phyloP scores from a whole-genome alignment of 192 early-diverging fungal genomes.

The Backusella morwellensis region DNA sequence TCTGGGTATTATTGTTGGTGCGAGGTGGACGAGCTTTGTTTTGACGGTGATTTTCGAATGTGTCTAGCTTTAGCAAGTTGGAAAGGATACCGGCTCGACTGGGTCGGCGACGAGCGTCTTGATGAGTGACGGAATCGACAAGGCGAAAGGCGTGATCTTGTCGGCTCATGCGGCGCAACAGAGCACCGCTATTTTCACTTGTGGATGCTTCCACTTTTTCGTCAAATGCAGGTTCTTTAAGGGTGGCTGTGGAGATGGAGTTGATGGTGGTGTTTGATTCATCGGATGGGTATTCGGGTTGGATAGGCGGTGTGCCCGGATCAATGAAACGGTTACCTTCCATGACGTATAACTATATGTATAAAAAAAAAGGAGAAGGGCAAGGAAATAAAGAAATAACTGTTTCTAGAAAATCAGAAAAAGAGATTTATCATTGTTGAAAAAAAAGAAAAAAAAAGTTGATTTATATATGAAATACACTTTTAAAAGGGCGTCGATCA shows the following conservation, averaged over 20 bases:
- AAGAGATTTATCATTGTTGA: not conserved
- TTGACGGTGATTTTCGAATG: slow-evolving; percentile 16
- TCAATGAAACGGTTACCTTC: slow-evolving; percentile 25
- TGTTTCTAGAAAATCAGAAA: not conserved
- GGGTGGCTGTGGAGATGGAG: not conserved
- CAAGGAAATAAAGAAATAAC: not conserved
- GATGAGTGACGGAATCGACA: slow-evolving; percentile 23
- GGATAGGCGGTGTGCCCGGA: slow-evolving; percentile 21
- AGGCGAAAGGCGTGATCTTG: slow-evolving; percentile 25
- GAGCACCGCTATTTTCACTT: not conserved
- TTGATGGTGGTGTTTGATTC: not conserved
- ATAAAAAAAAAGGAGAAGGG: not conserved
- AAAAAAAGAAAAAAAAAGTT: not conserved
- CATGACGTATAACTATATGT: not conserved
- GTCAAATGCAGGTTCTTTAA: not conserved
- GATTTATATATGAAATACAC: not conserved
- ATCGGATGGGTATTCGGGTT: not conserved
- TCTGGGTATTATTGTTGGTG: not conserved
- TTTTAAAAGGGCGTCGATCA: not conserved
- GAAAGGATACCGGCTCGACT: slow-evolving; percentile 42
- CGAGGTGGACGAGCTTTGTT: not conserved
- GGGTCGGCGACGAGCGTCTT: slow-evolving; percentile 3
- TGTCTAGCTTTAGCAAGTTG: slow-evolving; percentile 43
- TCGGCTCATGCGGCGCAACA: slow-evolving; percentile 2
- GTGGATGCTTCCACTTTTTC: not conserved